A percentile compares a stretch with the other conserved stretches of the same genome.
Evolutionary conservation across 208 protist genomes (phyloP).

Genomic region (Wallacemonas sp.): DNA sequence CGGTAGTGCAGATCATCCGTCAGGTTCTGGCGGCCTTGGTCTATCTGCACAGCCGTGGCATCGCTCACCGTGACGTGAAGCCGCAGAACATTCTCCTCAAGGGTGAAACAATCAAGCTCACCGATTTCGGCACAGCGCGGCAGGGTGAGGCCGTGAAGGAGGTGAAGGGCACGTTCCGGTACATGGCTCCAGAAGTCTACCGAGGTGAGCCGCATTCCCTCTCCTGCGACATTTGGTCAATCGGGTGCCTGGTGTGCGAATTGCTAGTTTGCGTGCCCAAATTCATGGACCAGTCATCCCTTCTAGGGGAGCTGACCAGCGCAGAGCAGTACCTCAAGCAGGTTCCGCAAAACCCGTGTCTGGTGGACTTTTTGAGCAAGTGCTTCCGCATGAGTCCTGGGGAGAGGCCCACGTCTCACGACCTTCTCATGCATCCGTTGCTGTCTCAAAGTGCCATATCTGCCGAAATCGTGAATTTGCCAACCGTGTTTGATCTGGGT

Average conservation of each 20-base stretch:
- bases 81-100: conserved; percentile 96
- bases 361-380: conserved; percentile 76
- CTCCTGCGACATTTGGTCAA: conserved; percentile 90
- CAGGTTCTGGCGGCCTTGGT: conserved; percentile 95
- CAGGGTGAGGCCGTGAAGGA: conserved; percentile 68
- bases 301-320: conserved; percentile 68
- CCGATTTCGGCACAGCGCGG: conserved; percentile 96
- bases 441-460: conserved; percentile 41
- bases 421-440: conserved; percentile 73
- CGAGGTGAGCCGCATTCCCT: conserved; percentile 79
- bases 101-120: conserved; percentile 93
- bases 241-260: conserved; percentile 90
- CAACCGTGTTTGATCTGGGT: conserved; percentile 60
- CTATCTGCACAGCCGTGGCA: conserved; percentile 97
- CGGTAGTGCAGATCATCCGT: conserved; percentile 84
- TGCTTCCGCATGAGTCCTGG: conserved; percentile 78
- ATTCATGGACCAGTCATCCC: conserved; percentile 75
- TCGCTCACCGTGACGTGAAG: conserved; percentile 98
- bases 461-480: conserved; percentile 48
- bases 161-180: conserved; percentile 89
- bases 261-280: conserved; percentile 73
- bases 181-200: conserved; percentile 94
- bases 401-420: conserved; percentile 51
- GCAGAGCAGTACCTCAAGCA: conserved; percentile 48
- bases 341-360: conserved; percentile 50